A percentile compares a stretch with the other conserved stretches of the same genome.
Conservation (phyloP, 1,284 basidiomycete species). For the Ceratobasidium sp. region DNA sequence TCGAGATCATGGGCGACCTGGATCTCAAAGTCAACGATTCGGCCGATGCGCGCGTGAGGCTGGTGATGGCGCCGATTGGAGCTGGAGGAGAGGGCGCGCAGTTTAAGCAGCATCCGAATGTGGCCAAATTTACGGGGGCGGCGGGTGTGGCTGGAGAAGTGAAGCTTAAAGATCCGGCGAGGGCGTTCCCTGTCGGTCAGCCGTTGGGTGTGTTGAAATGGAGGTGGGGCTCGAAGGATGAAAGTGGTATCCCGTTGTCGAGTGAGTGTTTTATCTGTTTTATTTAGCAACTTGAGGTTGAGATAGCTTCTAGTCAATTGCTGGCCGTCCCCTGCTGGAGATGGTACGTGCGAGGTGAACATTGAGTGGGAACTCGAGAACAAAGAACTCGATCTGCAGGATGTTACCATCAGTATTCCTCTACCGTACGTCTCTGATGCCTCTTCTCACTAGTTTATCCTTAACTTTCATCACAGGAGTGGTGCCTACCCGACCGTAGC, state of each 20-base stretch:
- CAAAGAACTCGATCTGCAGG: conserved; percentile 80
- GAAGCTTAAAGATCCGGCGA: conserved; percentile 85
- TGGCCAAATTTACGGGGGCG: conserved; percentile 82
- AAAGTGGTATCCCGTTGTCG: conserved; percentile 89
- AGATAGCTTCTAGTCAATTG: conserved; percentile 78
- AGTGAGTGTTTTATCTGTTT: conserved; percentile 67
- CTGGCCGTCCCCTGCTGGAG: conserved; percentile 93
- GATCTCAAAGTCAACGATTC: conserved; percentile 87
- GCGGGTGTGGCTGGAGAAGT: conserved; percentile 71
- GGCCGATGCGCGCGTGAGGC: conserved; percentile 78
- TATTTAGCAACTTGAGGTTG: neutral
- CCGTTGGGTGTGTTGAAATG: conserved; percentile 89
- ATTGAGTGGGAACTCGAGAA: conserved; percentile 98
- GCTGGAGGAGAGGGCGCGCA: conserved; percentile 75
- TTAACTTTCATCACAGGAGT: conserved; percentile 59
- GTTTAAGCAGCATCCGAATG: conserved; percentile 97
- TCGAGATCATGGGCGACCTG: conserved; percentile 95
- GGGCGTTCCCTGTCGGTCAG: conserved; percentile 84
- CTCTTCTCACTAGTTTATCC: conserved; percentile 14
- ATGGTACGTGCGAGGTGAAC: conserved; percentile 91
- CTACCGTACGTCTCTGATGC: conserved; percentile 74
- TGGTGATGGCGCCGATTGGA: conserved; percentile 74
- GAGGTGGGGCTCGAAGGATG: conserved; percentile 92
- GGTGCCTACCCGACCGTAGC: conserved; percentile 87
- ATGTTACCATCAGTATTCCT: conserved; percentile 91